A percentile compares a stretch with the other conserved stretches of the same genome.
Evolutionary conservation across 169 alveolate genomes (phyloP).

Genomic region (Eimeria brunetti): DNA sequence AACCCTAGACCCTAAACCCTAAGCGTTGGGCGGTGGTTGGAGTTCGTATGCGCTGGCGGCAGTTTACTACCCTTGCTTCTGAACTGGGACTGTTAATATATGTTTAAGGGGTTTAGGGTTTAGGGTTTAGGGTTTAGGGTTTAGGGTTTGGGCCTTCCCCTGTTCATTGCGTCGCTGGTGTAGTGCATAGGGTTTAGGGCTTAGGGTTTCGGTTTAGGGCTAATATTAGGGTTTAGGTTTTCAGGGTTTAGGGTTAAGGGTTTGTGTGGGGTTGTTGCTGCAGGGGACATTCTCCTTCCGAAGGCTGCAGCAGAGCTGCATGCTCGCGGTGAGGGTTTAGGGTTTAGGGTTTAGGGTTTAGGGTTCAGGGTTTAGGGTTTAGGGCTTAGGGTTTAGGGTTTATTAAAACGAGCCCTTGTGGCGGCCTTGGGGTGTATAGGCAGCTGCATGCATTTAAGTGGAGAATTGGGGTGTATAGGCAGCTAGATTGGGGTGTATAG

Average conservation of each 20-base stretch:
- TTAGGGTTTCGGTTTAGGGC: no score
- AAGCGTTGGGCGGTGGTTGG: not conserved
- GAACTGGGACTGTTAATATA: not conserved
- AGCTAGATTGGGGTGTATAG: no score
- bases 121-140: not conserved
- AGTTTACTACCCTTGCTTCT: no score
- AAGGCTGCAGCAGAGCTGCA: not conserved
- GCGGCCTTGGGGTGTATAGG: no score
- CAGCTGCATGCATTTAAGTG: no score
- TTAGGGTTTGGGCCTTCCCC: conserved; percentile 17
- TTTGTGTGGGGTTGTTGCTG: not conserved
- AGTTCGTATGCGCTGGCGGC: no score
- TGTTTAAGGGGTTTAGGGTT: not conserved
- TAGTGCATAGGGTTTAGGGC: conserved; percentile 1
- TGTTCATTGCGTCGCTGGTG: no score
- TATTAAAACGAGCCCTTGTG: no score
- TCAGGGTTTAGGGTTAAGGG: not conserved
- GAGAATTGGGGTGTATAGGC: no score
- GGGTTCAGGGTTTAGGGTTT: conserved; percentile 5
- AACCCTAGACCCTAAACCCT: conserved; percentile 11
- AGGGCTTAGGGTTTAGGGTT: conserved; percentile 14
- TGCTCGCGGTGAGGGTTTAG: not conserved
- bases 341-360: not conserved
- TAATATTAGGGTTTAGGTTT: no score
- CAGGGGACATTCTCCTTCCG: conserved; percentile 2